Conservation (phyloP, 2,329 filamentous ascomycete genomes). For the Talaromyces atroroseus region DNA sequence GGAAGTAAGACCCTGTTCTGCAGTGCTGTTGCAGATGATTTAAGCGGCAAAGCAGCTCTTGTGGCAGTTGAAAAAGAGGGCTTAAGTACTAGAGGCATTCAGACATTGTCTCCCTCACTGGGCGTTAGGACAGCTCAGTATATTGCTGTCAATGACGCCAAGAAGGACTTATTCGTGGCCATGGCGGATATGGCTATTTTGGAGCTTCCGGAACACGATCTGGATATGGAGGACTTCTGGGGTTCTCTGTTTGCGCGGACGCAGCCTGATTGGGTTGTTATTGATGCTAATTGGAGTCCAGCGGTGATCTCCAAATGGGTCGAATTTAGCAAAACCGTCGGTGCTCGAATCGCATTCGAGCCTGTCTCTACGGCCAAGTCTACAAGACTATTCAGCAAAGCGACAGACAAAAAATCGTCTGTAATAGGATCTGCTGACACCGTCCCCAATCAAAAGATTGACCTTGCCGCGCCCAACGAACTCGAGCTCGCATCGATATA, state of each 20-base stretch:
- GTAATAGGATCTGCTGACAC: conserved; percentile 29
- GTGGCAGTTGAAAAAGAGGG: conserved; percentile 55
- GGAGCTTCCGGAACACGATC: conserved; percentile 38
- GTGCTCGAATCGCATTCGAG: conserved; percentile 69
- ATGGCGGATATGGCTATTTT: conserved; percentile 96
- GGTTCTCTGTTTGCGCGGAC: conserved; percentile 51
- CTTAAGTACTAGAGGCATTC: conserved; percentile 62
- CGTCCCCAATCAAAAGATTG: conserved; percentile 61
- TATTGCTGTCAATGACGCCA: conserved; percentile 76
- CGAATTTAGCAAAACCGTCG: conserved; percentile 50
- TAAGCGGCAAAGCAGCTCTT: conserved; percentile 68
- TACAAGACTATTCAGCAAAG: conserved; percentile 55
- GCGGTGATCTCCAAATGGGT: conserved; percentile 64
- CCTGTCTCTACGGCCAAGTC: conserved; percentile 83
- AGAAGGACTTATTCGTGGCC: conserved; percentile 79
- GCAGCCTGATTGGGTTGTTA: conserved; percentile 68
- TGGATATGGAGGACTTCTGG: conserved; percentile 53
- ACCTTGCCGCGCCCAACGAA: conserved; percentile 75
- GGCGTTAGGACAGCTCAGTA: conserved; percentile 78
- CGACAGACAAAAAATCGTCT: conserved; percentile 17
- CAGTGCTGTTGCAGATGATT: conserved; percentile 74
- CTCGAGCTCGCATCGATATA: conserved; percentile 80
- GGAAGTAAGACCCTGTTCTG: conserved; percentile 65
- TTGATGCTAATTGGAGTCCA: conserved; percentile 82
- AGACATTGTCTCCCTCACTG: conserved; percentile 47